Evolutionary conservation across 305 asterid genomes (phyloP).

Genomic region (Solanum hybrid): DNA sequence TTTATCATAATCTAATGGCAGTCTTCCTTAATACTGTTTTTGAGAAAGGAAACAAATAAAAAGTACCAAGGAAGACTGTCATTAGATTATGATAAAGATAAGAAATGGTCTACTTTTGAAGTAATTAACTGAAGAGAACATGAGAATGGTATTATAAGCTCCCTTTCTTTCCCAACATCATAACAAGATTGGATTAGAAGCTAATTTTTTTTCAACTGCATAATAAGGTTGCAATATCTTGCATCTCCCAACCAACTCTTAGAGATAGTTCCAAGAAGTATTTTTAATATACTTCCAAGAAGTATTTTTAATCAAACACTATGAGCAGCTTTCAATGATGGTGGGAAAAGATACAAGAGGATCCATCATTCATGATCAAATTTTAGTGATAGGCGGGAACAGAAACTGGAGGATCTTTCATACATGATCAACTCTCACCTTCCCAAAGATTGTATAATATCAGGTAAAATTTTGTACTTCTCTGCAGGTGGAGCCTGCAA

Average conservation of each 20-base stretch:
- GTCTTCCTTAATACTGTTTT: not conserved
- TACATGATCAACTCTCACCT: conserved; percentile 50
- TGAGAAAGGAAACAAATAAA: not conserved
- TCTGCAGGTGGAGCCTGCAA: conserved; percentile 66
- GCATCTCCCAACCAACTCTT: not conserved
- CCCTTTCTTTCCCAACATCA: not conserved
- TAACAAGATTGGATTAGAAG: not conserved
- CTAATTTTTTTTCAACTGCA: not conserved
- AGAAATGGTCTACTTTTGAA: not conserved
- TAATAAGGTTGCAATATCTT: conserved; percentile 1
- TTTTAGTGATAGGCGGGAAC: not conserved
- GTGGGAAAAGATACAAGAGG: not conserved
- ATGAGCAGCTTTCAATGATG: not conserved
- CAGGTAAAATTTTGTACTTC: conserved; percentile 52
- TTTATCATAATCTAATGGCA: not conserved
- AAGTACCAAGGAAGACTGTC: not conserved
- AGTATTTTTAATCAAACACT: not conserved
- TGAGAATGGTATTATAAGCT: not conserved
- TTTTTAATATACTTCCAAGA: not conserved
- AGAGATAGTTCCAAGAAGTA: not conserved
- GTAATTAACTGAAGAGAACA: not conserved
- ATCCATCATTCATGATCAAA: not conserved
- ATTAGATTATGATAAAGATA: not conserved
- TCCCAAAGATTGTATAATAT: conserved; percentile 76
- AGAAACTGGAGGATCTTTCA: not conserved